Evolutionary conservation across 352 stramenopile genomes (phyloP).

Genomic region (Globisporangium acanthophoron): DNA sequence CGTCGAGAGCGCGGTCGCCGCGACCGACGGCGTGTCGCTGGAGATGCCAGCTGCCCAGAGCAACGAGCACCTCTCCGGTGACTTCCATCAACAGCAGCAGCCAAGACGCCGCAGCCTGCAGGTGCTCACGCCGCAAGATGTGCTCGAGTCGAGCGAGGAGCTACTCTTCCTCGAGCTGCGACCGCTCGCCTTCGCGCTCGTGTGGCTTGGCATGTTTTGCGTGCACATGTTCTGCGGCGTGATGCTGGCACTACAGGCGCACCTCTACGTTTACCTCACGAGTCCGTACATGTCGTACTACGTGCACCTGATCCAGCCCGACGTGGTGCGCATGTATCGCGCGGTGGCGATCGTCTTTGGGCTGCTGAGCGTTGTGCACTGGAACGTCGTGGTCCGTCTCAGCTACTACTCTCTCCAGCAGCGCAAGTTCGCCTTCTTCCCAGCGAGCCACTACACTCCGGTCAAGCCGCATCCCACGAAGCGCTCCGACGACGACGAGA

Average conservation of each 20-base stretch:
- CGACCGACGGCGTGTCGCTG: background rate
- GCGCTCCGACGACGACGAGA: background rate
- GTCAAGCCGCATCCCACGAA: background rate
- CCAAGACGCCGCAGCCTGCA: background rate
- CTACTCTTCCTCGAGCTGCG: conserved; percentile 16
- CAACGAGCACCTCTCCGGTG: background rate
- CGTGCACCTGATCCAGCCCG: conserved; percentile 15
- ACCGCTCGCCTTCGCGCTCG: conserved; percentile 7
- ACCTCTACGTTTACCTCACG: conserved; percentile 22
- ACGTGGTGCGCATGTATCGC: conserved; percentile 16
- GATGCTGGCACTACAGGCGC: conserved; percentile 17
- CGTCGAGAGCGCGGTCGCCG: background rate
- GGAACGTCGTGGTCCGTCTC: conserved; percentile 15
- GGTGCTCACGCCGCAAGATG: conserved; percentile 5
- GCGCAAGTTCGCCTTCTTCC: conserved; percentile 18
- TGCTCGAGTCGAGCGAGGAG: conserved; percentile 12
- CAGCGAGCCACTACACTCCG: conserved; percentile 1
- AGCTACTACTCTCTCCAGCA: conserved; percentile 16
- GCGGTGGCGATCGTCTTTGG: conserved; percentile 22
- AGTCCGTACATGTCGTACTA: conserved; percentile 20
- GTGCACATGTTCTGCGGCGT: conserved; percentile 16
- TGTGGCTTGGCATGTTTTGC: conserved; percentile 22
- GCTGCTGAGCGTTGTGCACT: conserved; percentile 19
- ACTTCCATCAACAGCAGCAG: background rate
- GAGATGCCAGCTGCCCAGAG: background rate